A percentile compares a stretch with the other conserved stretches of the same genome.
phyloP scores from a whole-genome alignment of 106 monocot species.

The Allium sativum region DNA sequence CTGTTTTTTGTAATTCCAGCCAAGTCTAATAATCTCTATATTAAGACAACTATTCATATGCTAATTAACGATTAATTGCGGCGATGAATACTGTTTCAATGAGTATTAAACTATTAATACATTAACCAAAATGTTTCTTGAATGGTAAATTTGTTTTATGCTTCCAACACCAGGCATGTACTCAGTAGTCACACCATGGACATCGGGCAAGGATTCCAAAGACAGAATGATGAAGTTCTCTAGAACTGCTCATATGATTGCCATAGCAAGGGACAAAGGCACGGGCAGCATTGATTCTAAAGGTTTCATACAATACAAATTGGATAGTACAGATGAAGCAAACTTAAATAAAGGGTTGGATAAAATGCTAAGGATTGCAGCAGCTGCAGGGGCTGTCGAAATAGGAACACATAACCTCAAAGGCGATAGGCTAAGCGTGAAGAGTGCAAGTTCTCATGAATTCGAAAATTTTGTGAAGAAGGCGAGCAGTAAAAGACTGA shows the following conservation, averaged over 20 bases:
- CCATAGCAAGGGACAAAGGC: conserved; percentile 42
- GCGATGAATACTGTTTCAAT: too few species aligned
- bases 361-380: conserved; percentile 47
- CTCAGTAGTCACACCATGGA: conserved; percentile 49
- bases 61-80: too few species aligned
- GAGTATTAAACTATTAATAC: too few species aligned
- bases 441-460: conserved; percentile 19
- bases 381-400: conserved; percentile 71
- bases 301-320: conserved; percentile 22
- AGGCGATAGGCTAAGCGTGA: conserved; percentile 28
- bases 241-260: conserved; percentile 47
- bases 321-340: conserved; percentile 26
- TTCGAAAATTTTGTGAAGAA: conserved; percentile 31
- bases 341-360: conserved; percentile 30
- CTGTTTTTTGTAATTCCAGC: too few species aligned
- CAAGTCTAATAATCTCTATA: too few species aligned
- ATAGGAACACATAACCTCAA: conserved; percentile 47
- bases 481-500: conserved; percentile 14
- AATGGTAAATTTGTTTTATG: too few species aligned
- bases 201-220: conserved; percentile 44
- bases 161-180: conserved; percentile 24
- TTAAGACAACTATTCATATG: too few species aligned
- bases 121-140: too few species aligned
- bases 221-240: conserved; percentile 40
- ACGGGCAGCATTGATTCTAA: conserved; percentile 14